A percentile compares a stretch with the other conserved stretches of the same genome.
Conservation (phyloP, 371 early-diverging fungal species). For the Mucor piriformis region DNA sequence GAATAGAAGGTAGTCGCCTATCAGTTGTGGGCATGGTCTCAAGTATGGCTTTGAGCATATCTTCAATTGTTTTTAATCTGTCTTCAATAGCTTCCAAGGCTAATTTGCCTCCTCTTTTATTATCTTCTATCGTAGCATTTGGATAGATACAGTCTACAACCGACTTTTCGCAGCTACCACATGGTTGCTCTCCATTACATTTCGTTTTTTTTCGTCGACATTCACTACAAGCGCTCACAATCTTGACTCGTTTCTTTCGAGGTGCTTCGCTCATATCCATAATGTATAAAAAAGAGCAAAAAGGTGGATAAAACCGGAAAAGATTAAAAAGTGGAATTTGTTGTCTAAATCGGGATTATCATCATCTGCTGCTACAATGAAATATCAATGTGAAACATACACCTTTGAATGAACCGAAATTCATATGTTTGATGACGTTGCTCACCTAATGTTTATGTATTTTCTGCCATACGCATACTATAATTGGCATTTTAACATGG, state of each 20-base stretch:
- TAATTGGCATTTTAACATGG: too few species aligned
- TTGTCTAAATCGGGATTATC: conserved; percentile 1
- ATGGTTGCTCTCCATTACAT: conserved; percentile 66
- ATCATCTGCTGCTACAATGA: neutral
- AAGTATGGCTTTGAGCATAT: conserved; percentile 43
- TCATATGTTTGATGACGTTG: too few species aligned
- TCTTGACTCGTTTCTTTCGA: conserved; percentile 62
- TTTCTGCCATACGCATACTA: too few species aligned
- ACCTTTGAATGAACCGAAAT: too few species aligned
- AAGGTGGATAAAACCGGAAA: conserved; percentile 5
- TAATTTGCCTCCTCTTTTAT: conserved; percentile 35
- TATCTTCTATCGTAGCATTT: conserved; percentile 32
- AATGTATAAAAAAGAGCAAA: neutral
- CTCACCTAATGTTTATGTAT: too few species aligned
- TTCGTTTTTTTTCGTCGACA: conserved; percentile 66
- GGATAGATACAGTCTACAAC: conserved; percentile 54
- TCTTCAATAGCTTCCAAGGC: conserved; percentile 53
- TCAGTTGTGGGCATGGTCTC: conserved; percentile 10
- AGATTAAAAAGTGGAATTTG: neutral
- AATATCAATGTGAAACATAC: too few species aligned
- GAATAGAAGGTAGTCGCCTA: conserved; percentile 38
- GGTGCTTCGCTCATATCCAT: conserved; percentile 15
- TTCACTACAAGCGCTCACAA: conserved; percentile 64
- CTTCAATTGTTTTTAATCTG: conserved; percentile 49
- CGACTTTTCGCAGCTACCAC: conserved; percentile 63